Evolutionary conservation across 2,329 filamentous ascomycete species (phyloP).

Genomic region (Ceratocystis alfenasii): DNA sequence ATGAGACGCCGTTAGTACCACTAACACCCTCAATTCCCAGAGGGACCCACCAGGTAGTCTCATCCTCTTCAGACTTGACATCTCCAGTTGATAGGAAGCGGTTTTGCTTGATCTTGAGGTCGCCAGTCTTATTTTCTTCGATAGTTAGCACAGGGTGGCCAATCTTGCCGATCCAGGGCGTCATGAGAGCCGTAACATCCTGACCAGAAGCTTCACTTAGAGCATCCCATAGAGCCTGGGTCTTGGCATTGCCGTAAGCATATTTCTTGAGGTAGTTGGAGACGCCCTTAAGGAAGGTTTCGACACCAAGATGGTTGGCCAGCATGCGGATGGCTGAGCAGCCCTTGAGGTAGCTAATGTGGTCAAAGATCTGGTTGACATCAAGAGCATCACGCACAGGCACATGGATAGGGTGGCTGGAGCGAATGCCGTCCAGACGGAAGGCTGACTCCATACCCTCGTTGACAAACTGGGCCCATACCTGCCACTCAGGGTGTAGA

Average conservation of each 20-base stretch:
- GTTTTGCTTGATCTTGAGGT: conserved; percentile 71
- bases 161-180: conserved; percentile 89
- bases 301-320: conserved; percentile 73
- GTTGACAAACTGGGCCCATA: conserved; percentile 95
- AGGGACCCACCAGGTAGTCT: conserved; percentile 92
- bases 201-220: conserved; percentile 77
- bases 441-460: conserved; percentile 91
- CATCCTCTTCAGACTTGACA: conserved; percentile 78
- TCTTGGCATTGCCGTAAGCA: conserved; percentile 81
- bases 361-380: conserved; percentile 95
- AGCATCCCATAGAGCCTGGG: conserved; percentile 80
- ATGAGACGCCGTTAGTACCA: conserved; percentile 48
- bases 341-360: conserved; percentile 92
- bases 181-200: conserved; percentile 79
- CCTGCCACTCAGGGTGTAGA: conserved; percentile 91
- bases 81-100: conserved; percentile 89
- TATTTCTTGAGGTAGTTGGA: conserved; percentile 80
- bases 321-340: conserved; percentile 96
- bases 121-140: conserved; percentile 68
- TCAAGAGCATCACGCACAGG: conserved; percentile 87
- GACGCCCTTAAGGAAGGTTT: conserved; percentile 83
- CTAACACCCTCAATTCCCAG: conserved; percentile 69
- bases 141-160: conserved; percentile 86
- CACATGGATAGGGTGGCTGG: conserved; percentile 92
- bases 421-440: conserved; percentile 74